Evolutionary conservation across 331 rosid species (phyloP).

Genomic region (Rosa hybrid): DNA sequence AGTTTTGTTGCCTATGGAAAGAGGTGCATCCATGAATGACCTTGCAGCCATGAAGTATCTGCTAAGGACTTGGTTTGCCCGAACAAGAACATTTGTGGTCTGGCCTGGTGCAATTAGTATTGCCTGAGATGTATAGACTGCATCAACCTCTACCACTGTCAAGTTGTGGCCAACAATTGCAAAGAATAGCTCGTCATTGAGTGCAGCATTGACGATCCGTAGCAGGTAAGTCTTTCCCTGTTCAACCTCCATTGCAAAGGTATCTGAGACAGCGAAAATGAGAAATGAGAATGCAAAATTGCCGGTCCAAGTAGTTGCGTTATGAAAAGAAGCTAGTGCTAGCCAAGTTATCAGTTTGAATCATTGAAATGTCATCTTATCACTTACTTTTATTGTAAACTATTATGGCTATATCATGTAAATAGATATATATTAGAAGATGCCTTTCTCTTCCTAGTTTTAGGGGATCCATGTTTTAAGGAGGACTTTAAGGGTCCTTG

Average conservation of each 20-base stretch:
- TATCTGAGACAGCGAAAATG: constrained; percentile 7
- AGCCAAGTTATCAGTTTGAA: not conserved
- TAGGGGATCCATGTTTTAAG: too few species aligned
- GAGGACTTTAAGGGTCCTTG: too few species aligned
- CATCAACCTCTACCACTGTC: constrained; percentile 41
- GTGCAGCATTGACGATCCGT: constrained; percentile 35
- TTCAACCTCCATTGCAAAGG: constrained; percentile 38
- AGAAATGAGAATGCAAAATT: not conserved
- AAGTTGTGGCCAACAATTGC: constrained; percentile 35
- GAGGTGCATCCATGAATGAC: constrained; percentile 38
- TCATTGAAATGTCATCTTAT: too few species aligned
- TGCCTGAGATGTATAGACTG: constrained; percentile 37
- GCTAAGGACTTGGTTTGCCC: constrained; percentile 25
- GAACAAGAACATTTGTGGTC: constrained; percentile 40
- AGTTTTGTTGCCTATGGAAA: constrained; percentile 34
- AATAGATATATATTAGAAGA: too few species aligned
- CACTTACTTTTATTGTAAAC: too few species aligned
- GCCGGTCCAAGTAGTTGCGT: too few species aligned
- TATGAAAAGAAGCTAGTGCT: not conserved
- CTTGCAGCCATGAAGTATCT: constrained; percentile 41
- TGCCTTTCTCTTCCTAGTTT: too few species aligned
- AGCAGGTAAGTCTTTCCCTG: constrained; percentile 33
- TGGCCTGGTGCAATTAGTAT: constrained; percentile 46
- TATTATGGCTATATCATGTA: too few species aligned
- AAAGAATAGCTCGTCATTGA: constrained; percentile 38